Percentiles rank a stretch among this genome's conserved stretches.
phyloP scores from a whole-genome alignment of 768 basidiomycete species.

The Daedaleopsis nitida region DNA sequence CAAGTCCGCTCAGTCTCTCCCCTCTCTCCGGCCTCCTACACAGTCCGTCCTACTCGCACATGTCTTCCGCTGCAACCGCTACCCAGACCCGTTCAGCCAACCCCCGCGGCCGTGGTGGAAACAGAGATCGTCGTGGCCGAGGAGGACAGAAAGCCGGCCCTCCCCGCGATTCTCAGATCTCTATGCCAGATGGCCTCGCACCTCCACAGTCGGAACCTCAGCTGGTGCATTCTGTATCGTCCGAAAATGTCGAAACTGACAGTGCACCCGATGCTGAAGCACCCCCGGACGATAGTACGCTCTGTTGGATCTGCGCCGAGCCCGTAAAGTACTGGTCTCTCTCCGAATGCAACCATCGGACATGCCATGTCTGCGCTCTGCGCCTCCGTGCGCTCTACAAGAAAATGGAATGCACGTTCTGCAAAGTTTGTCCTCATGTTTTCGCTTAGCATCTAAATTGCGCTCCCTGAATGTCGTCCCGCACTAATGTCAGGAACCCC shows the following conservation, averaged over 20 bases:
- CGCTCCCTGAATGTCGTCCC: slow-evolving; percentile 3
- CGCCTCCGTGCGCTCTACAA: slow-evolving; percentile 91
- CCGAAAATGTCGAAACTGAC: slow-evolving; percentile 7
- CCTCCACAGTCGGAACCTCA: not conserved
- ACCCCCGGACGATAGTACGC: slow-evolving; percentile 39
- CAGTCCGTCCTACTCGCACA: not conserved
- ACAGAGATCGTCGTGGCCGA: slow-evolving; percentile 22
- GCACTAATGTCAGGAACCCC: slow-evolving; percentile 56
- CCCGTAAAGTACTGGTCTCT: slow-evolving; percentile 88
- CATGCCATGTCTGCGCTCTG: slow-evolving; percentile 92
- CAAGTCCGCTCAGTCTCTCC: not conserved
- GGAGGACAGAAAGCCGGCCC: slow-evolving; percentile 5
- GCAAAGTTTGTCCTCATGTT: slow-evolving; percentile 67
- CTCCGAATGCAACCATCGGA: slow-evolving; percentile 90
- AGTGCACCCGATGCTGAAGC: slow-evolving; percentile 8
- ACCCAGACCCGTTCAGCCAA: slow-evolving; percentile 13
- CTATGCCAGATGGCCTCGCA: slow-evolving; percentile 1
- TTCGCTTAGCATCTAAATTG: not conserved
- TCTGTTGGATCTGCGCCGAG: slow-evolving; percentile 96
- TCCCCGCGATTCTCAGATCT: not conserved
- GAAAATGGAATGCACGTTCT: slow-evolving; percentile 92
- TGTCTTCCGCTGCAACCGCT: slow-evolving; percentile 5
- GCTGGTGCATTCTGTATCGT: not conserved
- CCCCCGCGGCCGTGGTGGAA: slow-evolving; percentile 24
- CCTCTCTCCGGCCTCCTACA: not conserved